A percentile compares a stretch with the other conserved stretches of the same genome.
phyloP scores from a whole-genome alignment of 352 stramenopile genomes.

The Phytophthora citrophthora region DNA sequence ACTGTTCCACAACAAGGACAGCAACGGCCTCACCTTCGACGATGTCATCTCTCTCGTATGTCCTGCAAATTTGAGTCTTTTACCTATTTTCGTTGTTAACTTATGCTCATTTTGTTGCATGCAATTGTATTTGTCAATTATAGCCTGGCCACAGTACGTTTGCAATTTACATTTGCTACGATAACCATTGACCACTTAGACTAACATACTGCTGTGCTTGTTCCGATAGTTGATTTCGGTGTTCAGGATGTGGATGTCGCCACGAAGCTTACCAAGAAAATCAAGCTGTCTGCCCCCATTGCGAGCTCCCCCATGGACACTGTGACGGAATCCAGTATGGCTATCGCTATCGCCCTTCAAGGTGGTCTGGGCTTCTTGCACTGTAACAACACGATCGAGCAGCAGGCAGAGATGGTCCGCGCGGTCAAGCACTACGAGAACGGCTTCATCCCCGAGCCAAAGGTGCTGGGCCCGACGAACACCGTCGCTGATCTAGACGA shows the following conservation, averaged over 20 bases:
- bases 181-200: neutral
- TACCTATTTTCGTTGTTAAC: neutral
- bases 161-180: neutral
- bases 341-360: slow-evolving; percentile 98
- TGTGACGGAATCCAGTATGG: slow-evolving; percentile 98
- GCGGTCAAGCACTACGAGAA: slow-evolving; percentile 98
- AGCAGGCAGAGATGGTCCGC: slow-evolving; percentile 92
- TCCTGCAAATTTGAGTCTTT: slow-evolving; percentile 4
- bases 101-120: slow-evolving; percentile 19
- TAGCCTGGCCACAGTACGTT: slow-evolving; percentile 75
- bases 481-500: slow-evolving; percentile 94
- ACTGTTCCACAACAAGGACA: slow-evolving; percentile 76
- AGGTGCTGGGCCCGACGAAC: slow-evolving; percentile 92
- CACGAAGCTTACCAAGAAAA: slow-evolving; percentile 90
- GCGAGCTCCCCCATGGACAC: slow-evolving; percentile 99
- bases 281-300: slow-evolving; percentile 94
- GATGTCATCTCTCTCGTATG: slow-evolving; percentile 86
- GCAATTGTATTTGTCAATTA: neutral
- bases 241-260: slow-evolving; percentile 94
- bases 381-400: slow-evolving; percentile 96
- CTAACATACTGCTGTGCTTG: neutral
- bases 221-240: slow-evolving; percentile 88
- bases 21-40: slow-evolving; percentile 82
- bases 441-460: slow-evolving; percentile 98
- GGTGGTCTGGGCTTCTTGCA: slow-evolving; percentile 99